Base-by-base conservation (phyloP, 176 grass and related monocot species). In the Zea mays region DNA sequence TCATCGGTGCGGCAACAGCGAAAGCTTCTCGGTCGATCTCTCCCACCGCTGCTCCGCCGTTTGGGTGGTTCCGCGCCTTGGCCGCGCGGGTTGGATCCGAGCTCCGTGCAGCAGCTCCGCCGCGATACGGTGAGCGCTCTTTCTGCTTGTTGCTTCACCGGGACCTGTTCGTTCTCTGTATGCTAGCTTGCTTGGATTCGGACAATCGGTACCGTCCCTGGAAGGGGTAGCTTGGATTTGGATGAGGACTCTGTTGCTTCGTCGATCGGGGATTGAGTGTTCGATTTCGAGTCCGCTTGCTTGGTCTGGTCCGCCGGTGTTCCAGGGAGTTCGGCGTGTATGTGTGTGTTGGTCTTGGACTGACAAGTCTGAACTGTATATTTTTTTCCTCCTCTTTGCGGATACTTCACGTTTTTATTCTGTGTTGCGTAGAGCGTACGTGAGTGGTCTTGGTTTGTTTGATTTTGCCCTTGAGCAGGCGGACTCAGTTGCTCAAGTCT, bases 401-500 rank as follows among this genome's bases (percentile, higher is more conserved):
- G 77, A 13, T 36, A 77, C 66, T 58, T 85, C 77, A 85, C 82
- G 71, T 7, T 88, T 80, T 80, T 49, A 40, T 44, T 39, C 48
- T 71, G 71, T 66, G 72, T 88, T 36, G 81, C 81, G 62, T 88
- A 34, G 76, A 75, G 54, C 69, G 1, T 80, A 80, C 81, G 64
- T 55, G 73, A 50, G 71, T 19, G 7, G 67, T 49, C 65, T 35
- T 37, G 59, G n/a, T 51, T 55, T 51, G 4, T 51, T 71, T 72
- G 76, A 21, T 51, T 64, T 46, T 46, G 35, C 17, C 71, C 45
- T 38, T 39, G 45, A 12, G 55, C 33, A 36, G 48, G 64, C 49
- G 47, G 64, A 69, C 37, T 80, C 55, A 52, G 76, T 56, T 84
- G 56, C 86, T 52, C 71, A 13, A 34, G 0, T 4, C 68, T 33